Evolutionary conservation across 176 grass and related monocot genomes (phyloP).

Genomic region (Ananas comosus): DNA sequence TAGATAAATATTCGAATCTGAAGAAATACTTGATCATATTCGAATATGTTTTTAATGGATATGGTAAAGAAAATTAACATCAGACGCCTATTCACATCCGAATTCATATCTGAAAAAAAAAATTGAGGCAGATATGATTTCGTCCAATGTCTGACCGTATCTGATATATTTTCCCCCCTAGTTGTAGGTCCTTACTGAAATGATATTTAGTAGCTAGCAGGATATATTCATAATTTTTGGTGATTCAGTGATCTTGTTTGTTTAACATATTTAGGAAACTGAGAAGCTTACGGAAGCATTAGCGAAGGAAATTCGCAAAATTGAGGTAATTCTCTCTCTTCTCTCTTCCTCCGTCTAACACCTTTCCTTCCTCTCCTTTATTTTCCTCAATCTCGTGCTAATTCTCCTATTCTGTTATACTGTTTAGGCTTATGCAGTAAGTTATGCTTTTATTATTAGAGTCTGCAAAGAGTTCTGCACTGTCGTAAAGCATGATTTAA

Average conservation of each 20-base stretch:
- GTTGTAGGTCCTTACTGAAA: too few relatives aligned
- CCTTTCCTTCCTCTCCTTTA: background rate
- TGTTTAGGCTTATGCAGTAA: background rate
- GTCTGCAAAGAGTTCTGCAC: background rate
- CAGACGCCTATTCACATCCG: too few relatives aligned
- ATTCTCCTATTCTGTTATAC: background rate
- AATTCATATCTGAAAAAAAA: too few relatives aligned
- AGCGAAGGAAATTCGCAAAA: conserved; percentile 40
- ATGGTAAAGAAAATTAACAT: too few relatives aligned
- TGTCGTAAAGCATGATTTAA: background rate
- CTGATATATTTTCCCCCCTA: too few relatives aligned
- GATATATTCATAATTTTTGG: conserved; percentile 4
- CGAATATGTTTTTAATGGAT: too few relatives aligned
- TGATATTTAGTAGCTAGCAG: background rate
- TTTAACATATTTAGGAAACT: conserved; percentile 31
- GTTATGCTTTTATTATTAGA: background rate
- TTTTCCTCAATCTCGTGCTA: background rate
- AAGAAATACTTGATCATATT: too few relatives aligned
- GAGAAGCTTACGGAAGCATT: conserved; percentile 37
- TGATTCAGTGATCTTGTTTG: background rate
- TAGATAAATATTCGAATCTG: too few relatives aligned
- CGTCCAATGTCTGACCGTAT: too few relatives aligned
- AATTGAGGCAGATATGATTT: too few relatives aligned
- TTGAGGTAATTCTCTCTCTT: conserved; percentile 34
- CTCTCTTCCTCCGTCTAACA: background rate